Percentiles rank a stretch among this genome's conserved stretches.
phyloP scores from a whole-genome alignment of 2,329 filamentous ascomycete species.

The Colletotrichum truncatum region DNA sequence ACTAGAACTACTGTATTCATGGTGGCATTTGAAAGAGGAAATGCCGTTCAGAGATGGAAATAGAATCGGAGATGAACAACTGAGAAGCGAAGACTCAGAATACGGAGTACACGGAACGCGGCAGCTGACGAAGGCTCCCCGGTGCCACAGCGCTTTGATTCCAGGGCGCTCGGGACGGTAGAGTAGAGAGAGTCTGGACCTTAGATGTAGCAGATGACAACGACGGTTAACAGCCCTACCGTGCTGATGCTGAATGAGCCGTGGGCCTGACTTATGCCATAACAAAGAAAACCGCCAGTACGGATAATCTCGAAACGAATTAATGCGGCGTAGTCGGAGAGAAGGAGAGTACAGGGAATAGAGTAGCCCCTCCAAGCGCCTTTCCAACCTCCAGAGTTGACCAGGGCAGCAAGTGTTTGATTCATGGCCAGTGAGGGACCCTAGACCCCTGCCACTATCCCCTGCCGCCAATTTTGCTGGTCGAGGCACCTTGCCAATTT shows the following conservation, averaged over 20 bases:
- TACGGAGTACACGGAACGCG: background rate
- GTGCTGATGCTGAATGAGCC: background rate
- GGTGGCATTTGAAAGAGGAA: background rate
- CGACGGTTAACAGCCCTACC: slow-evolving; percentile 6
- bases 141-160: background rate
- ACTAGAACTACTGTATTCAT: background rate
- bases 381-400: background rate
- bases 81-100: background rate
- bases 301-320: background rate
- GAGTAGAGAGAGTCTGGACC: background rate
- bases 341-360: background rate
- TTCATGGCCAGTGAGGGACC: slow-evolving; percentile 6
- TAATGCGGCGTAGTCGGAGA: background rate
- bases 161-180: slow-evolving; percentile 8
- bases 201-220: background rate
- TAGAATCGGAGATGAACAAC: background rate
- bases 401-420: slow-evolving; percentile 7
- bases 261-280: background rate
- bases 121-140: background rate
- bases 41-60: background rate
- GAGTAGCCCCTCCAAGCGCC: background rate
- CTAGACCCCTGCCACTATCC: slow-evolving; percentile 9
- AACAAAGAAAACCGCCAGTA: background rate
- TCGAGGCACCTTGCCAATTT: slow-evolving; percentile 21
- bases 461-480: slow-evolving; percentile 23